Conservation (phyloP, 2,329 filamentous ascomycete species). For the Nigrospora oryzae region DNA sequence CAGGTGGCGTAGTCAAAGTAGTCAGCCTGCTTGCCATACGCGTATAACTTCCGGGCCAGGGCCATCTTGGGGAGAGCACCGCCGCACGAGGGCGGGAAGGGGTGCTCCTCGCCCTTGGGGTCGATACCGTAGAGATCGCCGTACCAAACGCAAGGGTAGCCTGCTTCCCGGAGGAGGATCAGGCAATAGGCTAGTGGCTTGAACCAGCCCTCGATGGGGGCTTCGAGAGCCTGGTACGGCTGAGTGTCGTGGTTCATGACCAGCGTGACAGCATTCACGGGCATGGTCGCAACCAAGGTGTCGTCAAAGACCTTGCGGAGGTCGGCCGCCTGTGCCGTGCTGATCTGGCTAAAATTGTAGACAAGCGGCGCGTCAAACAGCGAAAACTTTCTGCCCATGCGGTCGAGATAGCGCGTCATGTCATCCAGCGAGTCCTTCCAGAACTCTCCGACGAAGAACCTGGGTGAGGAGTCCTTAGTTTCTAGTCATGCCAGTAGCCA, state of each 20-base stretch:
- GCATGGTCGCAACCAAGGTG: constrained; percentile 39
- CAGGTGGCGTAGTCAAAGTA: constrained; percentile 55
- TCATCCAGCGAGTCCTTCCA: constrained; percentile 52
- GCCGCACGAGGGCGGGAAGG: constrained; percentile 42
- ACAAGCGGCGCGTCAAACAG: constrained; percentile 63
- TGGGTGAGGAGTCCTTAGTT: constrained; percentile 23
- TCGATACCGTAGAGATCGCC: constrained; percentile 59
- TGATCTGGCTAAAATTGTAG: constrained; percentile 55
- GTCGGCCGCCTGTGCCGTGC: constrained; percentile 47
- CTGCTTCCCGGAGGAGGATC: constrained; percentile 53
- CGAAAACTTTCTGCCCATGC: constrained; percentile 47
- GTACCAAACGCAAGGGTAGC: constrained; percentile 62
- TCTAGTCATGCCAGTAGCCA: constrained; percentile 39
- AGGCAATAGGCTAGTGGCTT: constrained; percentile 66
- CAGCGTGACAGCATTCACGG: constrained; percentile 40
- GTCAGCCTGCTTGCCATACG: constrained; percentile 57
- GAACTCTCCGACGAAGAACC: constrained; percentile 61
- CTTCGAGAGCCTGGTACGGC: constrained; percentile 30
- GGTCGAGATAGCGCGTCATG: constrained; percentile 48
- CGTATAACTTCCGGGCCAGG: constrained; percentile 56
- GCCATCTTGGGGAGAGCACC: constrained; percentile 48
- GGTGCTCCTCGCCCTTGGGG: constrained; percentile 27
- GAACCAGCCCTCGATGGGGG: constrained; percentile 56
- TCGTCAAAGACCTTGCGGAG: constrained; percentile 52
- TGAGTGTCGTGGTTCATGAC: constrained; percentile 65